Evolutionary conservation across 2,329 filamentous ascomycete species (phyloP).

Genomic region (Fusarium zealandicum): DNA sequence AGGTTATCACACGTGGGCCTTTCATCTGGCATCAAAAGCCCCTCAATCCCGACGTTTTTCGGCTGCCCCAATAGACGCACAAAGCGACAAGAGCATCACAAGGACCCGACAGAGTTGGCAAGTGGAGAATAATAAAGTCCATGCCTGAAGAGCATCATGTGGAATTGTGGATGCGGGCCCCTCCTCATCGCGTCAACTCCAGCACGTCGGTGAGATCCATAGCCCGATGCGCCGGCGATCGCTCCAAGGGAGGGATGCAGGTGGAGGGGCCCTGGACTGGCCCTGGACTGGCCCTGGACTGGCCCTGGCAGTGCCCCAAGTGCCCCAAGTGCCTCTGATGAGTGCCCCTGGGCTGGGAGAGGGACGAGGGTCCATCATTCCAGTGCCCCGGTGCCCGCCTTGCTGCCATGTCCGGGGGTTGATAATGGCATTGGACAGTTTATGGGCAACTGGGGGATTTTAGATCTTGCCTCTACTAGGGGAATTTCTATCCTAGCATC

Average conservation of each 20-base stretch:
- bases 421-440: slow-evolving; percentile 26
- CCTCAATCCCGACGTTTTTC: slow-evolving; percentile 22
- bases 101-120: slow-evolving; percentile 3
- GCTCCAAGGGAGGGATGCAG: slow-evolving; percentile 20
- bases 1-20: not conserved
- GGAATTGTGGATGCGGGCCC: slow-evolving; percentile 32
- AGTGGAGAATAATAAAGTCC: slow-evolving; percentile 19
- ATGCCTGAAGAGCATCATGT: slow-evolving; percentile 14
- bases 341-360: slow-evolving; percentile 6
- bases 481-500: slow-evolving; percentile 32
- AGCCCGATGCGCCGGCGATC: slow-evolving; percentile 36
- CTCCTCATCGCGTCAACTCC: slow-evolving; percentile 22
- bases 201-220: slow-evolving; percentile 39
- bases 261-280: not conserved
- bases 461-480: slow-evolving; percentile 32
- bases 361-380: slow-evolving; percentile 34
- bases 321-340: too few relatives aligned
- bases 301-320: slow-evolving; percentile 26
- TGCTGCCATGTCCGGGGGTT: slow-evolving; percentile 28
- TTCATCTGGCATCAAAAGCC: not conserved
- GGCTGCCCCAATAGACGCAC: slow-evolving; percentile 4
- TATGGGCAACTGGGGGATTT: slow-evolving; percentile 22
- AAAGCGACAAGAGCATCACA: slow-evolving; percentile 3
- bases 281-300: slow-evolving; percentile 20
- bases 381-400: slow-evolving; percentile 34